Conservation (phyloP, 768 basidiomycete genomes). For the Ephemerocybe angulata region DNA sequence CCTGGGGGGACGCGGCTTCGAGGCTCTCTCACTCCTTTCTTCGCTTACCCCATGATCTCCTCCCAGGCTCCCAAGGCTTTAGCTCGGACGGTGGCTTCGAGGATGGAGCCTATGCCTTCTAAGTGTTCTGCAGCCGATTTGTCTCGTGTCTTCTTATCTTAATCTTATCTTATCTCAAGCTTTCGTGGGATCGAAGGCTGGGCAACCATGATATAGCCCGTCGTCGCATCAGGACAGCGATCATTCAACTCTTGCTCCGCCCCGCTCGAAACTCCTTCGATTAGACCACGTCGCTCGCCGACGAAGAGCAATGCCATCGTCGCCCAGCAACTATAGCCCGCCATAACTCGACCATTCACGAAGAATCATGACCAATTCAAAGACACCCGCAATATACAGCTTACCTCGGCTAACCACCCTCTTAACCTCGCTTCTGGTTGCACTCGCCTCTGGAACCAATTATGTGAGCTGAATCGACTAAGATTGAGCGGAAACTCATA, state of each 20-base stretch:
- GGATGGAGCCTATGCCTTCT: not conserved
- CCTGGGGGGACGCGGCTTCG: too few species aligned
- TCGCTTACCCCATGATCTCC: not conserved
- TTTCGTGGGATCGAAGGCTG: too few species aligned
- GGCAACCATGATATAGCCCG: too few species aligned
- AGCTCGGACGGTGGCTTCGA: not conserved
- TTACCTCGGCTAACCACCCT: constrained; percentile 45
- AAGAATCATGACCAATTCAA: not conserved
- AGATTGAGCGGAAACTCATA: constrained; percentile 6
- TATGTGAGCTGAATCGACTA: constrained; percentile 53
- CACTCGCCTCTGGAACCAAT: constrained; percentile 66
- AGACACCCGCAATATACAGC: constrained; percentile 19
- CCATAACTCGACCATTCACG: not conserved
- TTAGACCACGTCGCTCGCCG: not conserved
- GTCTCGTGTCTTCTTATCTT: too few species aligned
- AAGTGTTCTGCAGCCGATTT: too few species aligned
- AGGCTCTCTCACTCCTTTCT: not conserved
- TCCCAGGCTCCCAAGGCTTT: not conserved
- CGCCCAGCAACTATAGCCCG: not conserved
- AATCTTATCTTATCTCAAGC: too few species aligned
- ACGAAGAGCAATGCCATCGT: not conserved
- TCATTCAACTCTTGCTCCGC: not conserved
- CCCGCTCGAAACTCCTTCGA: too few species aligned
- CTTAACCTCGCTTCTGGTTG: constrained; percentile 53
- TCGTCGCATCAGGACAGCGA: too few species aligned